A percentile compares a stretch with the other conserved stretches of the same genome.
Evolutionary conservation across 345 rosid genomes (phyloP).

Genomic region (Cardamine chenopodiifolia): DNA sequence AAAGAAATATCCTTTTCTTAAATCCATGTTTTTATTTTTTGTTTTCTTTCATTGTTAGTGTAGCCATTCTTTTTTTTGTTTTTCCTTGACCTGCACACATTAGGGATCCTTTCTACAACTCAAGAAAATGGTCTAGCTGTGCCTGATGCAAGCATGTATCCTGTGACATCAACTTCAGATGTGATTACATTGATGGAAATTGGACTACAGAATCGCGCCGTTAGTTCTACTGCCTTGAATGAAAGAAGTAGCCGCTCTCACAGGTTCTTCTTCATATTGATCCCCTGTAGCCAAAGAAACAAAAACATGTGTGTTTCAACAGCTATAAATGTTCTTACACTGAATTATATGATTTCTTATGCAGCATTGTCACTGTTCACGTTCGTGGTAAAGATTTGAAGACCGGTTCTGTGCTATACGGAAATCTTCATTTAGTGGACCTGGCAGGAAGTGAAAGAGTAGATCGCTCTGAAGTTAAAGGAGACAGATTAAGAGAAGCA

Average conservation of each 20-base stretch:
- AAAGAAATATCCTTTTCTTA: slow-evolving; percentile 77
- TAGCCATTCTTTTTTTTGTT: slow-evolving; percentile 22
- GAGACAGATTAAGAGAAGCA: slow-evolving; percentile 87
- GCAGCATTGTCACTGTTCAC: slow-evolving; percentile 84
- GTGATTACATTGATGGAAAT: slow-evolving; percentile 70
- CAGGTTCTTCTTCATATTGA: slow-evolving; percentile 50
- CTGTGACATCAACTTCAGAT: slow-evolving; percentile 72
- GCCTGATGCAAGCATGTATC: slow-evolving; percentile 87
- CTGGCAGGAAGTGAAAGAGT: slow-evolving; percentile 98
- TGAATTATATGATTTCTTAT: background rate
- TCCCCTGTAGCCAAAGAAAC: background rate
- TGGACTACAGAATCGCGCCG: slow-evolving; percentile 77
- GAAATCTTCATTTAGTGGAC: slow-evolving; percentile 92
- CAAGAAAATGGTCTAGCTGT: slow-evolving; percentile 77
- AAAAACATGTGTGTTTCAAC: background rate
- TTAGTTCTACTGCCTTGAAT: slow-evolving; percentile 79
- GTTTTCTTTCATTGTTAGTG: background rate
- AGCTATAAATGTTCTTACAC: slow-evolving; percentile 2
- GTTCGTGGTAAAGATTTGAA: slow-evolving; percentile 79
- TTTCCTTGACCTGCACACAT: slow-evolving; percentile 75
- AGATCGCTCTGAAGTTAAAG: slow-evolving; percentile 90
- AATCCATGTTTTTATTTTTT: background rate
- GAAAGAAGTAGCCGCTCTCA: slow-evolving; percentile 98
- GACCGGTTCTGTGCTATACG: slow-evolving; percentile 54
- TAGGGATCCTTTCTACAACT: slow-evolving; percentile 62